Conservation (phyloP, 2,329 filamentous ascomycete species). For the Ascochyta viciae-villosae region DNA sequence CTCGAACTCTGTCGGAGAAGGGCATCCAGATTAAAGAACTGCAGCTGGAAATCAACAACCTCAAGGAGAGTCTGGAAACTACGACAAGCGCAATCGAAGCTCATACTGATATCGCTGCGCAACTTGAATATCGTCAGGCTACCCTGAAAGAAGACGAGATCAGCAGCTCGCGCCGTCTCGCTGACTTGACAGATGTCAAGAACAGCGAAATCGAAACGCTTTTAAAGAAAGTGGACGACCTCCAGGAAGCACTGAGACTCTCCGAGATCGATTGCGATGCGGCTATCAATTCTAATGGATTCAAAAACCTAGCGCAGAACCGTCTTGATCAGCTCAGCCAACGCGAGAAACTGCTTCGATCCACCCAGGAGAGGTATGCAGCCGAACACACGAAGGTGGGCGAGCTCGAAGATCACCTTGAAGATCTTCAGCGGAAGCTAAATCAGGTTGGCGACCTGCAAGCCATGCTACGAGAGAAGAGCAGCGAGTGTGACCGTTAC, state of each 20-base stretch:
- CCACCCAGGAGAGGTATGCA: slow-evolving; percentile 19
- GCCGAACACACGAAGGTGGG: slow-evolving; percentile 16
- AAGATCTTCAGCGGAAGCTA: slow-evolving; percentile 11
- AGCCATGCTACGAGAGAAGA: slow-evolving; percentile 29
- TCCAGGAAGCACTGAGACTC: not conserved
- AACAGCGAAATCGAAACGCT: not conserved
- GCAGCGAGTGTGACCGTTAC: slow-evolving; percentile 24
- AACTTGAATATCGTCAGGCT: slow-evolving; percentile 19
- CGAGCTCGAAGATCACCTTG: slow-evolving; percentile 23
- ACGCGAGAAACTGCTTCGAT: slow-evolving; percentile 18
- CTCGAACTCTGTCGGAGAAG: slow-evolving; percentile 22
- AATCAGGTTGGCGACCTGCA: slow-evolving; percentile 15
- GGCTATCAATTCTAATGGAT: not conserved
- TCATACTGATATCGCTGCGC: not conserved
- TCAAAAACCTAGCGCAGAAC: slow-evolving; percentile 6
- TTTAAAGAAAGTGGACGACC: not conserved
- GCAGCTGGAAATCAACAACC: slow-evolving; percentile 19
- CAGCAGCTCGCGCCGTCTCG: not conserved
- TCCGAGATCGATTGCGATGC: slow-evolving; percentile 10
- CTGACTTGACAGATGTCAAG: not conserved
- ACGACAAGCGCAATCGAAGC: not conserved
- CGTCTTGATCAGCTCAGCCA: slow-evolving; percentile 16
- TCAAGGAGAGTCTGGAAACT: slow-evolving; percentile 2
- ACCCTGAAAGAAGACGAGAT: not conserved
- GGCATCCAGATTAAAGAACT: slow-evolving; percentile 25